phyloP scores from a whole-genome alignment of 345 rosid species.

The Capsella bursapastoris region DNA sequence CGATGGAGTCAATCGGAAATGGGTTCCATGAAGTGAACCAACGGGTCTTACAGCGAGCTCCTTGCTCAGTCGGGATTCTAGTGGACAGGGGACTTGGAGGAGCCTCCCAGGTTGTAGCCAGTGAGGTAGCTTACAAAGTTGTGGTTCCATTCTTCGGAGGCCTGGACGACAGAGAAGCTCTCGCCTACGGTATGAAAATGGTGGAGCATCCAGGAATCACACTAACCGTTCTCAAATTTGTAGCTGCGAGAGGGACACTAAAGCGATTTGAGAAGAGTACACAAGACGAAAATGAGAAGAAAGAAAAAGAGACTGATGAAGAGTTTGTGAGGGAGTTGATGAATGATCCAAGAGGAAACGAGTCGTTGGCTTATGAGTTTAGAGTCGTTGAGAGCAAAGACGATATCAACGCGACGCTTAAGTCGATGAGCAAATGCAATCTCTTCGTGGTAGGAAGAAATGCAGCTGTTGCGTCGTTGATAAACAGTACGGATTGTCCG shows the following conservation, averaged over 20 bases:
- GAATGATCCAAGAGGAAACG: slow-evolving; percentile 34
- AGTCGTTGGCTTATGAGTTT: slow-evolving; percentile 47
- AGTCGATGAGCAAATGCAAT: slow-evolving; percentile 47
- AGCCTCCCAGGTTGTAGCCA: slow-evolving; percentile 60
- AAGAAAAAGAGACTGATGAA: slow-evolving; percentile 36
- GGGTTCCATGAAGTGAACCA: slow-evolving; percentile 53
- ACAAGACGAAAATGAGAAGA: slow-evolving; percentile 31
- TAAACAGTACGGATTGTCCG: slow-evolving; percentile 46
- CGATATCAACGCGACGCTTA: slow-evolving; percentile 42
- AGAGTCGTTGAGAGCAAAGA: slow-evolving; percentile 46
- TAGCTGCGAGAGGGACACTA: slow-evolving; percentile 31
- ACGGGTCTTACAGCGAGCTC: slow-evolving; percentile 55
- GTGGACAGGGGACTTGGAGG: slow-evolving; percentile 85
- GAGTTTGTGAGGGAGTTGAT: slow-evolving; percentile 43
- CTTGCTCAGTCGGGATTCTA: slow-evolving; percentile 77
- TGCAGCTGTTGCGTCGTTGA: slow-evolving; percentile 42
- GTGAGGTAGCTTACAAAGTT: slow-evolving; percentile 59
- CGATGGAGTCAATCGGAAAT: slow-evolving; percentile 68
- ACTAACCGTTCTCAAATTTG: slow-evolving; percentile 49
- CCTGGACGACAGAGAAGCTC: slow-evolving; percentile 61
- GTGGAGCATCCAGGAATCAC: slow-evolving; percentile 66
- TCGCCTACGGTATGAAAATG: slow-evolving; percentile 59
- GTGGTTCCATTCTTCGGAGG: slow-evolving; percentile 69
- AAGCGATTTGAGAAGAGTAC: slow-evolving; percentile 31
- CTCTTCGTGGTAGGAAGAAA: slow-evolving; percentile 55